A percentile compares a stretch with the other conserved stretches of the same genome.
phyloP scores from a whole-genome alignment of 1,284 basidiomycete species.

The Papiliotrema flavescens region DNA sequence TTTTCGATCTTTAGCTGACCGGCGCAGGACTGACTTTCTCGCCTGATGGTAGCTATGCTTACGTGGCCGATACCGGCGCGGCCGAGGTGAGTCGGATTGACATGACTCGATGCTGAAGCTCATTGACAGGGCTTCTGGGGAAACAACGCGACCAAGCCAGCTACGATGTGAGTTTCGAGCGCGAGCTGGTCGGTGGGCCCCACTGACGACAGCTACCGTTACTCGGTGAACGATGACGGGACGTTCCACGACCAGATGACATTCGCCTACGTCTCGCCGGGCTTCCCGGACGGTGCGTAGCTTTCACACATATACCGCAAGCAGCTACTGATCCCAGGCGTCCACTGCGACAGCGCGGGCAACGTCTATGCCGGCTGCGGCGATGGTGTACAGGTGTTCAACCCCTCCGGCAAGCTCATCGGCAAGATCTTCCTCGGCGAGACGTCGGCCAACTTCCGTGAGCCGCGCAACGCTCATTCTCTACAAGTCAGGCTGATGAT shows the following conservation, averaged over 20 bases:
- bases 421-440: constrained; percentile 69
- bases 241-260: constrained; percentile 63
- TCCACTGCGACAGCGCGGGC: constrained; percentile 59
- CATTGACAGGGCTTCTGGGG: constrained; percentile 56
- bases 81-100: constrained; percentile 1
- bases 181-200: background rate
- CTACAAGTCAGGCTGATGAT: background rate
- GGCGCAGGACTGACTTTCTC: constrained; percentile 68
- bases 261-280: constrained; percentile 67
- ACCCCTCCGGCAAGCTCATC: constrained; percentile 59
- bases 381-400: constrained; percentile 72
- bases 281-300: constrained; percentile 56
- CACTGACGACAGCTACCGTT: constrained; percentile 58
- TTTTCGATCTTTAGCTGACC: background rate
- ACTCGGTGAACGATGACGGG: constrained; percentile 60
- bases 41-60: constrained; percentile 62
- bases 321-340: constrained; percentile 28
- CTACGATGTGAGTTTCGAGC: constrained; percentile 59
- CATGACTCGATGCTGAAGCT: background rate
- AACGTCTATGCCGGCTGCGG: constrained; percentile 67
- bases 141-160: constrained; percentile 61
- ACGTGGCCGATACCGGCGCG: constrained; percentile 55
- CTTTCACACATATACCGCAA: constrained; percentile 1
- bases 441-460: constrained; percentile 56
- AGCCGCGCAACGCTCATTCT: background rate